Percentiles rank a stretch among this genome's conserved stretches.
Conservation (phyloP, 805 yeast species). For the Schwanniomyces vanrijiae region DNA sequence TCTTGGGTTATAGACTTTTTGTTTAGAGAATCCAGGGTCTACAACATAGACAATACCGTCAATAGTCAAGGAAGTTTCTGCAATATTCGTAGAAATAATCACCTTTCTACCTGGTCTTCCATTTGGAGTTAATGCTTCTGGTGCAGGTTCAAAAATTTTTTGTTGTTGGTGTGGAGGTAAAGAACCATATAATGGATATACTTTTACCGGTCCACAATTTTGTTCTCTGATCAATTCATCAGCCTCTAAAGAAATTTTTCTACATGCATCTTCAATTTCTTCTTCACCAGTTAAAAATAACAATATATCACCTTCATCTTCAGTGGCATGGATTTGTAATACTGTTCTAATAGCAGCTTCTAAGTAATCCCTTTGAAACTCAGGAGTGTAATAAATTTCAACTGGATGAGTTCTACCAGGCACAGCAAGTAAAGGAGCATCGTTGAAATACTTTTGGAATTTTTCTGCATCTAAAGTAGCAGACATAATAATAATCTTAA, state of each 20-base stretch:
- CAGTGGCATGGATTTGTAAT: constrained; percentile 94
- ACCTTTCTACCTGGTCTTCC: constrained; percentile 96
- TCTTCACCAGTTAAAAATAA: constrained; percentile 94
- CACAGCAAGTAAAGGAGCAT: constrained; percentile 92
- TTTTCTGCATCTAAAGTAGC: constrained; percentile 97
- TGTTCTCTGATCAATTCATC: constrained; percentile 89
- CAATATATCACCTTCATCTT: constrained; percentile 87
- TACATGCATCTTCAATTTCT: constrained; percentile 95
- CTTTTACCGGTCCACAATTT: constrained; percentile 83
- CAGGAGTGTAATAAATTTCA: constrained; percentile 95
- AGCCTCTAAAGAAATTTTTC: constrained; percentile 82
- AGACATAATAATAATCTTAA: constrained; percentile 93
- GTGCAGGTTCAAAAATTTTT: constrained; percentile 89
- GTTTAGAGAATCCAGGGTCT: constrained; percentile 96
- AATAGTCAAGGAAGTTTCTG: constrained; percentile 95
- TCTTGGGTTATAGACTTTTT: constrained; percentile 94
- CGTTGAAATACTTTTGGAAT: constrained; percentile 84
- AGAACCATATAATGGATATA: constrained; percentile 94
- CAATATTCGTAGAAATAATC: constrained; percentile 90
- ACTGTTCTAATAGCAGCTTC: constrained; percentile 96
- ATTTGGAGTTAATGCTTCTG: constrained; percentile 63
- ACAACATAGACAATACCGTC: constrained; percentile 97
- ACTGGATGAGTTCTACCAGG: constrained; percentile 99
- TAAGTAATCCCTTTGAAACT: constrained; percentile 89
- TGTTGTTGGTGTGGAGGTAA: constrained; percentile 96